A percentile compares a stretch with the other conserved stretches of the same genome.
phyloP scores from a whole-genome alignment of 805 yeast species.

The Candida xyloterini region DNA sequence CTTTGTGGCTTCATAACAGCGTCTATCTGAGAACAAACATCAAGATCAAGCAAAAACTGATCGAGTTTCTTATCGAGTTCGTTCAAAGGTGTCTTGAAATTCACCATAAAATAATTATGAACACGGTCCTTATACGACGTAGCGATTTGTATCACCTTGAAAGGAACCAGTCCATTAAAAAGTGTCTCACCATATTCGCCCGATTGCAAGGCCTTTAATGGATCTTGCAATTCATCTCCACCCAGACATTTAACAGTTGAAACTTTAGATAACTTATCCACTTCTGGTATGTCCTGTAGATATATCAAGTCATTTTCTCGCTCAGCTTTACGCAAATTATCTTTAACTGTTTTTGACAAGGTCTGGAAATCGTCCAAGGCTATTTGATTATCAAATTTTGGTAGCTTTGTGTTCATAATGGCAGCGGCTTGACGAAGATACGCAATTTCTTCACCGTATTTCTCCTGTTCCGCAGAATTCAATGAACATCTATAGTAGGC shows the following conservation, averaged over 20 bases:
- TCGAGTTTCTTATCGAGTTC: constrained; percentile 44
- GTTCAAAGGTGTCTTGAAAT: constrained; percentile 45
- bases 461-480: constrained; percentile 42
- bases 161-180: constrained; percentile 68
- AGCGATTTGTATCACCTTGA: constrained; percentile 59
- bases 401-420: constrained; percentile 38
- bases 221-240: constrained; percentile 37
- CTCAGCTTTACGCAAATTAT: constrained; percentile 52
- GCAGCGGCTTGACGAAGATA: constrained; percentile 44
- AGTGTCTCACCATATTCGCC: constrained; percentile 31
- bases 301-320: constrained; percentile 82
- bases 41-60: constrained; percentile 43
- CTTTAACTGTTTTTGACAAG: constrained; percentile 43
- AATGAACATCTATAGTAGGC: constrained; percentile 62
- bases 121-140: constrained; percentile 68
- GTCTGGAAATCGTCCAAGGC: constrained; percentile 54
- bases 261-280: constrained; percentile 41
- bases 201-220: constrained; percentile 30
- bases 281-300: constrained; percentile 57
- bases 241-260: constrained; percentile 48
- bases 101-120: constrained; percentile 45
- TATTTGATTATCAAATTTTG: constrained; percentile 39
- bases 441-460: constrained; percentile 73
- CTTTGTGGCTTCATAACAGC: constrained; percentile 53
- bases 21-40: constrained; percentile 63